These are phyloP conservation scores for Xylaria telfairii DNA, from an alignment of 495 filamentous ascomycete genomes.

Conservation along the genomic window DNA sequence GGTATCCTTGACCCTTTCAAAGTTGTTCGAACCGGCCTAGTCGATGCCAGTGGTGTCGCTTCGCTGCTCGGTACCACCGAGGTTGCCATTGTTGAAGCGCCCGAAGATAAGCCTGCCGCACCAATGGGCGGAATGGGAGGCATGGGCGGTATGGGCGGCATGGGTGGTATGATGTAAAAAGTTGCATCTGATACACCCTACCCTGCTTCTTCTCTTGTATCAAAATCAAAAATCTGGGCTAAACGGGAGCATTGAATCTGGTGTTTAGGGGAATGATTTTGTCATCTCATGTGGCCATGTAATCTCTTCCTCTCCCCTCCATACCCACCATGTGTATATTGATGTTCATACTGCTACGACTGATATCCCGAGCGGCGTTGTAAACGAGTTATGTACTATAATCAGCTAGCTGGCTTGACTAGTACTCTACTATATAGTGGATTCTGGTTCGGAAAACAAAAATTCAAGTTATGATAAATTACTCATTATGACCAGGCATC, in stretches of 20 bases:
- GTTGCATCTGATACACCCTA: constrained; percentile 27
- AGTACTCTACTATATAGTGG: constrained; percentile 25
- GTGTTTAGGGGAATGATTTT: constrained; percentile 42
- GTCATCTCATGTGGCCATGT: constrained; percentile 33
- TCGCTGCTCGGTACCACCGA: constrained; percentile 98
- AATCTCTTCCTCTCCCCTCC: constrained; percentile 39
- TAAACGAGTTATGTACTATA: constrained; percentile 38
- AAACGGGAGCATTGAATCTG: constrained; percentile 41
- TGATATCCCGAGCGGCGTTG: constrained; percentile 44
- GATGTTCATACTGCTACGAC: constrained; percentile 30
- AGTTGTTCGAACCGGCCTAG: constrained; percentile 93
- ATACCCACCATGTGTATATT: constrained; percentile 29
- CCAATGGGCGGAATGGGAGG: constrained; percentile 66
- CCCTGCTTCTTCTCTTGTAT: constrained; percentile 35
- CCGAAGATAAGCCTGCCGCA: constrained; percentile 80
- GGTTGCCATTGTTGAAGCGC: constrained; percentile 94
- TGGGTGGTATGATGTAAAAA: constrained; percentile 64
- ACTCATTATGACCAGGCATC: neutral
- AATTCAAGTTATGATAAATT: constrained; percentile 11
- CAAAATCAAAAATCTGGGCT: constrained; percentile 37
- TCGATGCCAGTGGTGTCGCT: constrained; percentile 95
- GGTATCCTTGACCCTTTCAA: constrained; percentile 99
- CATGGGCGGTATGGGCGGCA: constrained; percentile 76
- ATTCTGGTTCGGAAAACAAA: neutral
- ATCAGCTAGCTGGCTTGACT: constrained; percentile 25